These are phyloP conservation scores for Penicillium concentricum DNA, from an alignment of 2,329 filamentous ascomycete genomes.

Conservation along the genomic window DNA sequence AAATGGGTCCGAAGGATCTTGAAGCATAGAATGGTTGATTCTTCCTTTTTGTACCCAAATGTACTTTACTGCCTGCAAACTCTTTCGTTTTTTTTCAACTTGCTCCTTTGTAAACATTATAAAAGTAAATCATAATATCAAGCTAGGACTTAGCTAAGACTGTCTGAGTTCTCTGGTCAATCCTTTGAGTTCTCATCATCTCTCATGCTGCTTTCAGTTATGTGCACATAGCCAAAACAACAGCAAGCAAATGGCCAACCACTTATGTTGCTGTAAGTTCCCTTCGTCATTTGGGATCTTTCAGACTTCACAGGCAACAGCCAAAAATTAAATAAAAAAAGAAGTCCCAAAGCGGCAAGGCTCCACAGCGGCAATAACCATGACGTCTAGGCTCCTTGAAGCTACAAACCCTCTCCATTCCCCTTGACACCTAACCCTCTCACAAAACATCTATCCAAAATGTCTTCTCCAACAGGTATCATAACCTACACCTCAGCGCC, in stretches of 20 bases:
- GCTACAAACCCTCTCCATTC: not conserved
- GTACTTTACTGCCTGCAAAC: conserved; percentile 51
- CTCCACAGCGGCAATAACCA: conserved; percentile 20
- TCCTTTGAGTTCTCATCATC: too few species aligned
- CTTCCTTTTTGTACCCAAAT: conserved; percentile 46
- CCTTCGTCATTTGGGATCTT: too few species aligned
- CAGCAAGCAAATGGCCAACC: not conserved
- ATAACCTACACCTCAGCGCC: conserved; percentile 29
- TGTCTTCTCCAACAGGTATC: conserved; percentile 24
- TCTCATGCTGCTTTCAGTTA: not conserved
- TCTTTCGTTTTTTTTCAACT: conserved; percentile 39
- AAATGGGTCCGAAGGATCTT: conserved; percentile 39
- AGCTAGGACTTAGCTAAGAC: not conserved
- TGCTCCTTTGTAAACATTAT: conserved; percentile 19
- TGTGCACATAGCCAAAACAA: not conserved
- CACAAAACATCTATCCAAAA: conserved; percentile 6
- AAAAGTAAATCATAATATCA: not conserved
- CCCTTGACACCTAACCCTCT: not conserved
- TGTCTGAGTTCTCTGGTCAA: too few species aligned
- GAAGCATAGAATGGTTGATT: conserved; percentile 45
- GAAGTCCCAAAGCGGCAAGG: conserved; percentile 10
- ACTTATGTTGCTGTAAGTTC: too few species aligned
- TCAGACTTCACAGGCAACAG: not conserved
- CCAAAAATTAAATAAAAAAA: not conserved
- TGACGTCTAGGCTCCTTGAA: conserved; percentile 22